Percentiles rank a stretch among this genome's conserved stretches.
Conservation (phyloP, 495 filamentous ascomycete species). For the Oleoguttula mirabilis region DNA sequence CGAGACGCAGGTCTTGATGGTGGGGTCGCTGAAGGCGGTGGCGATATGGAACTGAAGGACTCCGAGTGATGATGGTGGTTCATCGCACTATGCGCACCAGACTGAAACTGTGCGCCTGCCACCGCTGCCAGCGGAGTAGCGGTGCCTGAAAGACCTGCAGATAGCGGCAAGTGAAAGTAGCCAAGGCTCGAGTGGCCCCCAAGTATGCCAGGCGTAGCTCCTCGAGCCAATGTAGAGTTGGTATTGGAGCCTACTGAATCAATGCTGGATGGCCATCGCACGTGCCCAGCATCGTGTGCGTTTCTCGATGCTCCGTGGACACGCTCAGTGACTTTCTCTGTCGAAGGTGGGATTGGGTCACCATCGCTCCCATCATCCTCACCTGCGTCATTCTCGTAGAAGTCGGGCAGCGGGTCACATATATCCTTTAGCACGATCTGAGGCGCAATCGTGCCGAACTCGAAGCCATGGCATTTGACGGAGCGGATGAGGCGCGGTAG, state of each 20-base stretch:
- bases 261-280: neutral
- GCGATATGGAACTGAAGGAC: slow-evolving; percentile 27
- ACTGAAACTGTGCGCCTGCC: slow-evolving; percentile 51
- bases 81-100: slow-evolving; percentile 14
- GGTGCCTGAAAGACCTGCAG: slow-evolving; percentile 64
- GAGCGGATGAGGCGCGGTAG: slow-evolving; percentile 94
- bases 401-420: slow-evolving; percentile 86
- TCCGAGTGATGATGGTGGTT: slow-evolving; percentile 18
- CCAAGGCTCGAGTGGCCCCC: slow-evolving; percentile 79
- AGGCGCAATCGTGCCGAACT: slow-evolving; percentile 74
- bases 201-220: slow-evolving; percentile 64
- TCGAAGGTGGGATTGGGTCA: slow-evolving; percentile 2
- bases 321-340: slow-evolving; percentile 11
- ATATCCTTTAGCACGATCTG: slow-evolving; percentile 90
- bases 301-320: neutral
- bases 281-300: too few species aligned
- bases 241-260: too few species aligned
- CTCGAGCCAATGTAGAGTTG: slow-evolving; percentile 51
- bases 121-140: slow-evolving; percentile 81
- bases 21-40: slow-evolving; percentile 24
- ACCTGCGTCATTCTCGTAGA: slow-evolving; percentile 77
- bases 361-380: slow-evolving; percentile 35
- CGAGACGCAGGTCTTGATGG: slow-evolving; percentile 27
- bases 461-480: slow-evolving; percentile 85
- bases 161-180: slow-evolving; percentile 81